A percentile compares a stretch with the other conserved stretches of the same genome.
phyloP scores from a whole-genome alignment of 495 filamentous ascomycete species.

The Neurospora hispaniola region DNA sequence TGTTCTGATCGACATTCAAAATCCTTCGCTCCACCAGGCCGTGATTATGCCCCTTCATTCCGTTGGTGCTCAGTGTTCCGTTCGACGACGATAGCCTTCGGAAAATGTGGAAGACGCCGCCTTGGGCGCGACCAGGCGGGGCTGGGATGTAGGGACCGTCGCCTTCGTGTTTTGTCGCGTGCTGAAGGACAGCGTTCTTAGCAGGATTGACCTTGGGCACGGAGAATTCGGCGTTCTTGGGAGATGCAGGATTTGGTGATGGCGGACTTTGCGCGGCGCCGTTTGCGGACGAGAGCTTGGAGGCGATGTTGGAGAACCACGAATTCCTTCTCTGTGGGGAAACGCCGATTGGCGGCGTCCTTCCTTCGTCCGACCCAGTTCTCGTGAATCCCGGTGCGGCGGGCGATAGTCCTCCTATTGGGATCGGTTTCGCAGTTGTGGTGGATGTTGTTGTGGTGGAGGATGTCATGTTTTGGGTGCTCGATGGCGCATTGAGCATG shows the following conservation, averaged over 20 bases:
- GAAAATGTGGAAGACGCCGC: conserved; percentile 72
- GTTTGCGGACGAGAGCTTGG: conserved; percentile 71
- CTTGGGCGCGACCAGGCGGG: conserved; percentile 51
- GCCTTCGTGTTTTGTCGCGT: conserved; percentile 37
- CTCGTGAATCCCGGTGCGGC: conserved; percentile 17
- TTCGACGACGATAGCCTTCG: conserved; percentile 69
- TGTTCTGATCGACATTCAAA: conserved; percentile 72
- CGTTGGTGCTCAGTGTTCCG: conserved; percentile 28
- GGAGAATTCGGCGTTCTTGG: conserved; percentile 46
- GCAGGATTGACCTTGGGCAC: conserved; percentile 42
- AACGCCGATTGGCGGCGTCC: conserved; percentile 10
- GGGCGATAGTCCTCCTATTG: conserved; percentile 1
- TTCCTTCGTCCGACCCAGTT: conserved; percentile 27
- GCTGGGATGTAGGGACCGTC: conserved; percentile 55
- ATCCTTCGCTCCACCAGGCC: conserved; percentile 62
- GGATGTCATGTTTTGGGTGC: not conserved
- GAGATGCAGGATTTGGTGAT: conserved; percentile 27
- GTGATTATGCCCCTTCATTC: conserved; percentile 34
- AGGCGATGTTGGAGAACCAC: conserved; percentile 87
- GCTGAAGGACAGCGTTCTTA: conserved; percentile 44
- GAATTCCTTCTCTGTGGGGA: conserved; percentile 54
- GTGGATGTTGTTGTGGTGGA: not conserved
- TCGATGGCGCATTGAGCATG: not conserved
- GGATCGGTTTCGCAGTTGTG: conserved; percentile 26
- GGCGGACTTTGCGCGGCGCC: conserved; percentile 34